Conservation (phyloP, 768 basidiomycete genomes). For the Suillus cothurnatus region DNA sequence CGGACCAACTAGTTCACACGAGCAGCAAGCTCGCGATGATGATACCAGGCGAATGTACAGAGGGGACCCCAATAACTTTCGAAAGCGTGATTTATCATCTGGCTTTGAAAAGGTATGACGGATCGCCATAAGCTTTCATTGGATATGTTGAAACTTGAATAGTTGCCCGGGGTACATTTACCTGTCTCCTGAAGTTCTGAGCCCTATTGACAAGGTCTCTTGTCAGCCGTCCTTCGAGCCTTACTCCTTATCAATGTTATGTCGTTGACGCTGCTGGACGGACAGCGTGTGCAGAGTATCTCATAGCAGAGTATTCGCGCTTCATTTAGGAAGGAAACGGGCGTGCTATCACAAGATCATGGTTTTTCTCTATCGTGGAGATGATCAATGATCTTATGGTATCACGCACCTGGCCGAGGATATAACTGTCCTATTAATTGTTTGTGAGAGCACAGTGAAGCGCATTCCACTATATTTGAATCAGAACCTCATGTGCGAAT, state of each 20-base stretch:
- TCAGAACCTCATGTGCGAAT: background rate
- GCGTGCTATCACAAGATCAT: background rate
- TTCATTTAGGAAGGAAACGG: background rate
- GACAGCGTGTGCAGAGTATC: background rate
- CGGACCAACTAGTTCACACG: background rate
- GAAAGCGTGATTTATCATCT: background rate
- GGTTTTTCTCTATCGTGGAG: background rate
- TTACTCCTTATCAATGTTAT: background rate
- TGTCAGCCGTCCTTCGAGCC: background rate
- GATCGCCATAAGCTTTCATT: background rate
- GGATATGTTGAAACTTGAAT: background rate
- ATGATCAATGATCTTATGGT: no score
- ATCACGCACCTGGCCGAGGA: background rate
- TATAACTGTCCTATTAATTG: background rate
- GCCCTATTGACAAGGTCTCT: background rate
- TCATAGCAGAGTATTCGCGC: background rate
- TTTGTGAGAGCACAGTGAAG: background rate
- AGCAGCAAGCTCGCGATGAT: background rate
- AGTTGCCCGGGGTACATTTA: background rate
- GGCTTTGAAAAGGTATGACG: background rate
- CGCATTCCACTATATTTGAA: background rate
- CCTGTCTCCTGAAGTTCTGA: background rate
- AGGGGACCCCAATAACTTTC: background rate
- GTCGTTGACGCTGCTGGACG: background rate
- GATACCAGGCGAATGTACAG: background rate